phyloP scores from a whole-genome alignment of 306 rosid genomes.

The Potentilla sterilis region DNA sequence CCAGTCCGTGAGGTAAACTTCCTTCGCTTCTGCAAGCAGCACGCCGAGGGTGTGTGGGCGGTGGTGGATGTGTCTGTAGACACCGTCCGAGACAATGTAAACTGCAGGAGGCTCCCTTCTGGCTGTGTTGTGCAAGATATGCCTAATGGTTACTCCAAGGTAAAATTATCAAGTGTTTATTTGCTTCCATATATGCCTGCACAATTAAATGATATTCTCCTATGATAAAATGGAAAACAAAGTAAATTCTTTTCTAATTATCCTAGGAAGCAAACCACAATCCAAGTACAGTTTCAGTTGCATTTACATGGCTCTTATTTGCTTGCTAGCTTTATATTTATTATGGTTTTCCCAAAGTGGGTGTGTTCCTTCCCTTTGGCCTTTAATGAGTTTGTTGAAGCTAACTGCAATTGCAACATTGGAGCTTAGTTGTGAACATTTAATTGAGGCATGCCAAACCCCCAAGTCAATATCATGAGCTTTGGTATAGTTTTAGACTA shows the following conservation, averaged over 20 bases:
- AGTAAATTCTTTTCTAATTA: not conserved
- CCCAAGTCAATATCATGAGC: not conserved
- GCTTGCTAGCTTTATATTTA: constrained; percentile 24
- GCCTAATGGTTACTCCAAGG: constrained; percentile 99
- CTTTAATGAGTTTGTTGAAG: constrained; percentile 36
- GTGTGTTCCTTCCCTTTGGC: constrained; percentile 19
- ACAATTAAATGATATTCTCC: not conserved
- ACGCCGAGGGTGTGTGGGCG: constrained; percentile 94
- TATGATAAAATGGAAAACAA: not conserved
- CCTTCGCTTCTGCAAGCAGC: constrained; percentile 93
- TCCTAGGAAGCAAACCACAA: constrained; percentile 11
- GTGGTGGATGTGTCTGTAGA: constrained; percentile 86
- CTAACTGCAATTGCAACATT: constrained; percentile 24
- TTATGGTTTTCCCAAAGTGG: constrained; percentile 28
- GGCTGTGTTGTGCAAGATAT: constrained; percentile 98
- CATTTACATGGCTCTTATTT: constrained; percentile 16
- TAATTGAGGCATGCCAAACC: constrained; percentile 32
- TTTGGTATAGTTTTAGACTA: not conserved
- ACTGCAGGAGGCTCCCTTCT: constrained; percentile 89
- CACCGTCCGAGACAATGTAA: constrained; percentile 48
- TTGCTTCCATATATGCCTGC: not conserved
- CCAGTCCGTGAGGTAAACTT: constrained; percentile 83
- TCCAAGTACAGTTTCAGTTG: constrained; percentile 19
- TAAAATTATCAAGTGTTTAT: constrained; percentile 22
- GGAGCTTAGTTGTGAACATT: constrained; percentile 25